Evolutionary conservation across 208 protist species (phyloP), one percentile per base, ranked within the genome.

Genomic region (Novymonas esmeraldas): DNA sequence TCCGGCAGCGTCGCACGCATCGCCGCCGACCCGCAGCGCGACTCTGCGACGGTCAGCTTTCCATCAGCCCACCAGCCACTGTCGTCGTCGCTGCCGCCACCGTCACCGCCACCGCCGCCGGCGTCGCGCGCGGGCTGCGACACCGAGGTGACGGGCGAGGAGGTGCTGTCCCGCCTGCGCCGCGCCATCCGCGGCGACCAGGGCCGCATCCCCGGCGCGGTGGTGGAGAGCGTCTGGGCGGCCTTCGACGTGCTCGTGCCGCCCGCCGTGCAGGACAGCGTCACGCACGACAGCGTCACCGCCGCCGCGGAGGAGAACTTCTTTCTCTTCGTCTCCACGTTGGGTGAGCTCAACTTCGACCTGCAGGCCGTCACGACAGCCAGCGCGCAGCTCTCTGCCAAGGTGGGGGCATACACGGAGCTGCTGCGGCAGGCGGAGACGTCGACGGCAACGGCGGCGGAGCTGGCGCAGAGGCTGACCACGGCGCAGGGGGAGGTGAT

Each of bases 171-270:
- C 5, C 58, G 63, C 11, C 51, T 90, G 48, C 78, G 81, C 58
- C 56, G 51, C 14, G 76, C 73, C 28, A 69, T 90, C 41, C 44
- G 68, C 58, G 68, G 73, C 24, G 84, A 85, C 34, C 59, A 66
- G 44, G 82, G 84, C 9, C 76, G 66, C 28, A 63, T 93, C 18
- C 84, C 82, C 18, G 64, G 55, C 10, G 81, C 62, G 41, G 67
- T 90, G n/a, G 82, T 87, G n/a, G 82, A 88, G 24, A 73, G 77
- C 6, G 76, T 90, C 11, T 93, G 87, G 87, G 54, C 83, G 48
- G 78, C 87, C 42, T 89, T 84, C 39, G 79, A 93, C 45, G 72
- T 78, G 3, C 79, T 93, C 45, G 73, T 93, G 65, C 82, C 82
- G 14, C 73, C 72, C 1, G 46, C 28, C 22, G 61, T 78, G 36